Base-by-base conservation (phyloP, 2,329 filamentous ascomycete species). In the Paracoccidioides lutzii region DNA sequence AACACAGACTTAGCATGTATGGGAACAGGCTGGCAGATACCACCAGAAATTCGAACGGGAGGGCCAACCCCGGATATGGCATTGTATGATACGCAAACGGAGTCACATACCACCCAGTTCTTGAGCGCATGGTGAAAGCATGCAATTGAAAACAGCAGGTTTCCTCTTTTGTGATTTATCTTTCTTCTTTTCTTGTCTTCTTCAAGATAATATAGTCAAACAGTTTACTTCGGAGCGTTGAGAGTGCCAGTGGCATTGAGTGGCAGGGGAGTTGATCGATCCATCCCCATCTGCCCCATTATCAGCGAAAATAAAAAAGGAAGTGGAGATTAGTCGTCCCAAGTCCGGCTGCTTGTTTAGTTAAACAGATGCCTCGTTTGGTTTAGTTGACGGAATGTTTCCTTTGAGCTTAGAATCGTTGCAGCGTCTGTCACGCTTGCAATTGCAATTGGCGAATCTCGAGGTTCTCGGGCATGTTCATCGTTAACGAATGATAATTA, bases 101-200 rank as follows among this genome's bases (percentile, higher is more conserved):
- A 44, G 10, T 33, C 42, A 68, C 70, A 58, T 61, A 72, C 70
- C 71, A 73, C 62, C 71, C 71, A 63, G 71, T 73, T 64, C 71
- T 64, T 60, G 71, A 73, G 66, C 71, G 70, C 71, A 73, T 73
- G 62, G 9, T 35, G 43, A 22, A n/a, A 14, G 30, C 49, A 10
- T 14, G 28, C 49, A 51, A 15, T n/a, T n/a, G 35, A 22, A 50
- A n/a, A 6, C 2, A 12, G 32, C 33, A 5, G 30, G 28, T 7
- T 41, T 32, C 35, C 8, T 4, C 10, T 9, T 32, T 41, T 14
- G 15, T 41, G 15, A 14, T 30, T 30, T 8, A n/a, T 44, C 42
- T 15, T 5, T 22, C 22, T 15, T 44, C 42, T 7, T 44, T 15
- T n/a, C 22, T 15, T 15, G 14, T 44, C 42, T 44, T 44, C 42